Evolutionary conservation across 306 rosid genomes (phyloP).

Genomic region (Benincasa hispida): DNA sequence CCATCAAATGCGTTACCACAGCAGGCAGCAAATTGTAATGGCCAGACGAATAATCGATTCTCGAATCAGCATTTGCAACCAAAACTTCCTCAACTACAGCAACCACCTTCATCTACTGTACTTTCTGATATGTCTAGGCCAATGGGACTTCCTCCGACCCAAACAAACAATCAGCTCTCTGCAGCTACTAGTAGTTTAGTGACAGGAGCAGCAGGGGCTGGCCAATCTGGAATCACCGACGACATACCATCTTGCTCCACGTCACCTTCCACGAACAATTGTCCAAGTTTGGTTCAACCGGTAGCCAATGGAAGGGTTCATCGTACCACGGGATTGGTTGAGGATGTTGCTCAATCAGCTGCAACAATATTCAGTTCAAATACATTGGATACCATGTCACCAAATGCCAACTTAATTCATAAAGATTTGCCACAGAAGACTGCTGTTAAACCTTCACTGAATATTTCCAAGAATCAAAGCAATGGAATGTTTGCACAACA

Average conservation of each 20-base stretch:
- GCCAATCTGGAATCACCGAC: constrained; percentile 68
- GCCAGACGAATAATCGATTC: constrained; percentile 30
- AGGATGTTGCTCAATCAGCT: constrained; percentile 77
- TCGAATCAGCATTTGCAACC: constrained; percentile 46
- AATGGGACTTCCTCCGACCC: constrained; percentile 28
- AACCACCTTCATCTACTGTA: constrained; percentile 41
- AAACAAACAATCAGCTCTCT: constrained; percentile 38
- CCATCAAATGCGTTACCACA: constrained; percentile 32
- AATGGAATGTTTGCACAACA: constrained; percentile 52
- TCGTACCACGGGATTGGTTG: constrained; percentile 32
- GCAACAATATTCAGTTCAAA: constrained; percentile 40
- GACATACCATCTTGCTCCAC: constrained; percentile 89
- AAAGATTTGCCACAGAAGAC: constrained; percentile 53
- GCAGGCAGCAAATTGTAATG: constrained; percentile 32
- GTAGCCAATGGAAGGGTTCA: constrained; percentile 32
- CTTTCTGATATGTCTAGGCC: constrained; percentile 43
- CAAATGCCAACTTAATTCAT: constrained; percentile 37
- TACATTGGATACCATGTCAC: constrained; percentile 46
- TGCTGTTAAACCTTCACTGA: constrained; percentile 64
- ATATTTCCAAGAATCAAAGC: constrained; percentile 50
- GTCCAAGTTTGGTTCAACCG: constrained; percentile 38
- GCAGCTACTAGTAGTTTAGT: constrained; percentile 32
- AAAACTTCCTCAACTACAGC: constrained; percentile 61
- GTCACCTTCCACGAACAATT: constrained; percentile 87
- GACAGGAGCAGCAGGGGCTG: constrained; percentile 45